Base-by-base conservation (phyloP, 1,284 basidiomycete genomes). In the Cutaneotrichosporon mucoides region DNA sequence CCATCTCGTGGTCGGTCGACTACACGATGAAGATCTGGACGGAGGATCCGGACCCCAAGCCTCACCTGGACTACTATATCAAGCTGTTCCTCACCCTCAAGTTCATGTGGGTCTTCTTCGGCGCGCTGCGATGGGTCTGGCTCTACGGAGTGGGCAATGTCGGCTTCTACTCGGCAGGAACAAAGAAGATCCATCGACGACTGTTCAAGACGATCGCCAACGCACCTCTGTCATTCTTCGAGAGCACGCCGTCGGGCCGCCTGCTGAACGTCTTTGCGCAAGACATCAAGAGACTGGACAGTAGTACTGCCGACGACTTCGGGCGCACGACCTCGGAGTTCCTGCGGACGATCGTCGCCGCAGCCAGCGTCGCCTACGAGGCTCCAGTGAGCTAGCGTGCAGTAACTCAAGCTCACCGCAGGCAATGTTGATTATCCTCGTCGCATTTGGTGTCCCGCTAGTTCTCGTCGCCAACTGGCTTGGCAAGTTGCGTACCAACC, bases 151-250 rank as follows among this genome's bases (percentile, higher is more conserved):
- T 76, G 4, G 64, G 67, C 6, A 68, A 68, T 53, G 61, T 61
- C 56, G 88, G 88, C 34, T 77, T 87, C 62, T 80, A 83, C 63
- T 81, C 81, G 53, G 76, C 87, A 35, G 78, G 80, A 6, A 86
- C 86, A 0, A 85, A 85, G 62, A 80, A 74, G 16, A 78, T 91
- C 45, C 90, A 88, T 76, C 82, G 79, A 66, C 76, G 76, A 48
- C 84, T 85, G 10, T 78, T 86, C 51, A 76, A 67, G 36, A 80
- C 80, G 16, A 84, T 91, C 8, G 75, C 89, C 24, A 77, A 81
- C 9, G 88, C 88, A 0, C 88, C 89, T 0, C 79, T 87, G 48
- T 82, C 85, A 4, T 91, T 89, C 78, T 92, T 91, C 70, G 90
- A 93, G 66, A 88, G 86, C 0, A 92, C 89, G 0, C 90, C 90